phyloP scores from a whole-genome alignment of 2,329 filamentous ascomycete species.

The Microsporum ferrugineum region DNA sequence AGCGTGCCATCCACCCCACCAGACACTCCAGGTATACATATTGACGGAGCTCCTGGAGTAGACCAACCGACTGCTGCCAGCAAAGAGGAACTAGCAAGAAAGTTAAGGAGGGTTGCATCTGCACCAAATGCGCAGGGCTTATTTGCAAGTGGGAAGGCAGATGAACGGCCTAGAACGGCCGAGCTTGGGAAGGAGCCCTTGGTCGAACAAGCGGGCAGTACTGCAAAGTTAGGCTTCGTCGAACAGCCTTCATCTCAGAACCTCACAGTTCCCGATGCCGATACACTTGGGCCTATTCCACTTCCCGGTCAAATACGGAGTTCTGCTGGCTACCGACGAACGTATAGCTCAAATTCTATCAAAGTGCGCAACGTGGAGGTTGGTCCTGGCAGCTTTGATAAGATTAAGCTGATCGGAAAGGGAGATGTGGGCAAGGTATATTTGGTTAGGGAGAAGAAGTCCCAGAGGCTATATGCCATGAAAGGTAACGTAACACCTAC shows the following conservation, averaged over 20 bases:
- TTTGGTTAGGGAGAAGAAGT: slow-evolving; percentile 95
- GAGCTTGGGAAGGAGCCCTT: slow-evolving; percentile 77
- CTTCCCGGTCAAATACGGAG: slow-evolving; percentile 54
- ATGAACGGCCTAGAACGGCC: slow-evolving; percentile 67
- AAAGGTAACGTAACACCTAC: slow-evolving; percentile 54
- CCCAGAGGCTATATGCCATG: slow-evolving; percentile 89
- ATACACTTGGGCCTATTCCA: slow-evolving; percentile 52
- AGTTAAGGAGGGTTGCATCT: slow-evolving; percentile 85
- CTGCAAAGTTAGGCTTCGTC: slow-evolving; percentile 44
- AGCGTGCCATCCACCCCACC: slow-evolving; percentile 88
- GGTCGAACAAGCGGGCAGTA: slow-evolving; percentile 45
- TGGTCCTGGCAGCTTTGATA: slow-evolving; percentile 89
- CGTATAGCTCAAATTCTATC: slow-evolving; percentile 98
- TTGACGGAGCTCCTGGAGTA: slow-evolving; percentile 54
- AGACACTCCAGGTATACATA: slow-evolving; percentile 70
- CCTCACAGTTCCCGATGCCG: slow-evolving; percentile 24
- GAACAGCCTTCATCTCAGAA: slow-evolving; percentile 29
- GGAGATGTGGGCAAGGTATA: slow-evolving; percentile 98
- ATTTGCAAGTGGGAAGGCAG: slow-evolving; percentile 53
- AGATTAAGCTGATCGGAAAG: slow-evolving; percentile 98
- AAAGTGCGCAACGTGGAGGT: slow-evolving; percentile 97
- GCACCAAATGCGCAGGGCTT: slow-evolving; percentile 93
- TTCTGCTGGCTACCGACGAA: slow-evolving; percentile 70
- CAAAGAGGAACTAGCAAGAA: slow-evolving; percentile 88
- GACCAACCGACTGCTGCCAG: slow-evolving; percentile 63